Evolutionary conservation across 768 basidiomycete genomes (phyloP).

Genomic region (Termitomyces sp.): DNA sequence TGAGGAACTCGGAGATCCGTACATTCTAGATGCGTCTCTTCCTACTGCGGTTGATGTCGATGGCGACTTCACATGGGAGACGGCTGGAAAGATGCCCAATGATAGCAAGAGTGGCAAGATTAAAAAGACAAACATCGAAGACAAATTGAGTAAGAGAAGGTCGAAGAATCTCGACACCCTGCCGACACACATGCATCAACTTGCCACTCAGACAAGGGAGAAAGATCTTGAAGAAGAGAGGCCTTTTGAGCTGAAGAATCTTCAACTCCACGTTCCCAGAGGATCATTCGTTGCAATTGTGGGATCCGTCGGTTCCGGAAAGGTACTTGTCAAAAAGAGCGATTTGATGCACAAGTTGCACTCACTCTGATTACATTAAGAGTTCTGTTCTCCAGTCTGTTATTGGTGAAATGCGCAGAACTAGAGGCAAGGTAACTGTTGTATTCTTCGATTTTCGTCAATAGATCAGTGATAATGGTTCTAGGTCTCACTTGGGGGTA

Average conservation of each 20-base stretch:
- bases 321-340: slow-evolving; percentile 30
- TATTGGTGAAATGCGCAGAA: slow-evolving; percentile 65
- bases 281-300: slow-evolving; percentile 69
- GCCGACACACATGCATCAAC: slow-evolving; percentile 15
- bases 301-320: slow-evolving; percentile 73
- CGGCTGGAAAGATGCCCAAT: slow-evolving; percentile 18
- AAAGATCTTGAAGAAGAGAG: slow-evolving; percentile 28
- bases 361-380: slow-evolving; percentile 28
- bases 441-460: not conserved
- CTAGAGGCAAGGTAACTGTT: slow-evolving; percentile 44
- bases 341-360: not conserved
- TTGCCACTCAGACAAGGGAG: slow-evolving; percentile 14
- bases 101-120: slow-evolving; percentile 11
- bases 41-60: slow-evolving; percentile 40
- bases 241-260: slow-evolving; percentile 45
- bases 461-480: not conserved
- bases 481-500: slow-evolving; percentile 48
- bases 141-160: slow-evolving; percentile 15
- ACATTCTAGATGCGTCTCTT: slow-evolving; percentile 34
- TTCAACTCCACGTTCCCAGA: slow-evolving; percentile 40
- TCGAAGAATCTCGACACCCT: slow-evolving; percentile 7
- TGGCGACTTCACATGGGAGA: slow-evolving; percentile 52
- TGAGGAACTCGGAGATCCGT: slow-evolving; percentile 48
- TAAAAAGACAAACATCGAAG: slow-evolving; percentile 9
- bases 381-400: slow-evolving; percentile 52